These are phyloP conservation scores for Lepidopterella palustris DNA, from an alignment of 495 filamentous ascomycete genomes.

Conservation along the genomic window DNA sequence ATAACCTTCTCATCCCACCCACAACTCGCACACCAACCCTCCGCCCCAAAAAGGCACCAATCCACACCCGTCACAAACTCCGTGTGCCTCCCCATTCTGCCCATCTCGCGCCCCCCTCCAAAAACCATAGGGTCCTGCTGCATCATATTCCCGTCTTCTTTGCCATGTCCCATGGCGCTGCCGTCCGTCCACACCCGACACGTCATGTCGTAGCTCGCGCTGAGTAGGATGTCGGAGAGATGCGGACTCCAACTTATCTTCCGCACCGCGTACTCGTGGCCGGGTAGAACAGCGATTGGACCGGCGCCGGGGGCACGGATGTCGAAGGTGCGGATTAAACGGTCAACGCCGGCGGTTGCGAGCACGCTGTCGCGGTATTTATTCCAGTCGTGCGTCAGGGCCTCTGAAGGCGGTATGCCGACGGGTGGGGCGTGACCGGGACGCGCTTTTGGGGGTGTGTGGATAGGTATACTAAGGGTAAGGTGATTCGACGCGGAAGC, in stretches of 20 bases:
- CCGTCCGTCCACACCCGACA: conserved; percentile 88
- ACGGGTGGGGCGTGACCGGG: conserved; percentile 39
- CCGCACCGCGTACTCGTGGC: conserved; percentile 87
- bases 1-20: conserved; percentile 90
- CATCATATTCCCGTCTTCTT: conserved; percentile 35
- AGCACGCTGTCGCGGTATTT: conserved; percentile 82
- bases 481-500: conserved; percentile 77
- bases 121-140: conserved; percentile 27
- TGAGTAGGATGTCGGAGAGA: conserved; percentile 73
- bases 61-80: conserved; percentile 97
- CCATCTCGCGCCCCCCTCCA: conserved; percentile 62
- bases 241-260: conserved; percentile 87
- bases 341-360: conserved; percentile 87
- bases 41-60: conserved; percentile 92
- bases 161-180: conserved; percentile 44
- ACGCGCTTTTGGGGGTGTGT: conserved; percentile 47
- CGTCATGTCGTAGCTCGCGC: conserved; percentile 96
- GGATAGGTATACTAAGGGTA: conserved; percentile 67
- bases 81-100: conserved; percentile 83
- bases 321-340: conserved; percentile 79
- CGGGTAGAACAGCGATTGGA: conserved; percentile 61
- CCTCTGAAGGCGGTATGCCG: conserved; percentile 58
- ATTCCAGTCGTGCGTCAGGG: conserved; percentile 97
- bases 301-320: conserved; percentile 66
- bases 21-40: conserved; percentile 89